Evolutionary conservation across 2,329 filamentous ascomycete genomes (phyloP).

Genomic region (Zymoseptoria passerinii): DNA sequence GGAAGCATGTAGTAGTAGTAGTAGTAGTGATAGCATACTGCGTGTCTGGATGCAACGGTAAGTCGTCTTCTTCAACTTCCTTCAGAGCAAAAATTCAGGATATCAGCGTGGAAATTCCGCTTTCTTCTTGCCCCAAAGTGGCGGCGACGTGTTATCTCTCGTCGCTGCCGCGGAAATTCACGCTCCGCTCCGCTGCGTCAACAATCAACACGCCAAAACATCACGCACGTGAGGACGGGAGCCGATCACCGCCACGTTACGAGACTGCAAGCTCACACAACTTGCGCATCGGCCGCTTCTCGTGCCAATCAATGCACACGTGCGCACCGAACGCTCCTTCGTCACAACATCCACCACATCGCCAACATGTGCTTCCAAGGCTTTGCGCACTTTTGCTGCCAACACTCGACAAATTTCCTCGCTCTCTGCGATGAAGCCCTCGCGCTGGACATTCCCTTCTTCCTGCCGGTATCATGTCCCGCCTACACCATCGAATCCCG

Average conservation of each 20-base stretch:
- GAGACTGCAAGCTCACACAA: background rate
- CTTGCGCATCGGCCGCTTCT: too few relatives aligned
- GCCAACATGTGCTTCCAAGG: constrained; percentile 23
- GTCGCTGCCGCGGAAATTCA: background rate
- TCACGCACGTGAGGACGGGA: background rate
- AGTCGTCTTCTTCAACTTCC: too few relatives aligned
- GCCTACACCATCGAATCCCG: constrained; percentile 7
- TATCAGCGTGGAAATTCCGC: background rate
- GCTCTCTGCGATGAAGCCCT: constrained; percentile 10
- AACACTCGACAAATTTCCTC: constrained; percentile 15
- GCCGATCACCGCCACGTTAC: background rate
- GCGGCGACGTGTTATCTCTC: background rate
- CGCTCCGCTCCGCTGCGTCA: background rate
- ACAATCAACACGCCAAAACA: background rate
- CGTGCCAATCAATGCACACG: background rate
- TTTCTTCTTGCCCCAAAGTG: background rate
- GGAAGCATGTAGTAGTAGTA: too few relatives aligned
- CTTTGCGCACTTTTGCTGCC: constrained; percentile 18
- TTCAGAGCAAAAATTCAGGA: too few relatives aligned
- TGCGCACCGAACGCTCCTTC: background rate
- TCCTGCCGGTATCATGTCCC: constrained; percentile 13
- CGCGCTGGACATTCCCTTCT: constrained; percentile 13
- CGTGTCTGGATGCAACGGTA: too few relatives aligned
- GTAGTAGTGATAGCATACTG: too few relatives aligned
- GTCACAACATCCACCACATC: background rate